phyloP scores from a whole-genome alignment of 2,329 filamentous ascomycete genomes.

The Myriosclerotinia scirpicola region DNA sequence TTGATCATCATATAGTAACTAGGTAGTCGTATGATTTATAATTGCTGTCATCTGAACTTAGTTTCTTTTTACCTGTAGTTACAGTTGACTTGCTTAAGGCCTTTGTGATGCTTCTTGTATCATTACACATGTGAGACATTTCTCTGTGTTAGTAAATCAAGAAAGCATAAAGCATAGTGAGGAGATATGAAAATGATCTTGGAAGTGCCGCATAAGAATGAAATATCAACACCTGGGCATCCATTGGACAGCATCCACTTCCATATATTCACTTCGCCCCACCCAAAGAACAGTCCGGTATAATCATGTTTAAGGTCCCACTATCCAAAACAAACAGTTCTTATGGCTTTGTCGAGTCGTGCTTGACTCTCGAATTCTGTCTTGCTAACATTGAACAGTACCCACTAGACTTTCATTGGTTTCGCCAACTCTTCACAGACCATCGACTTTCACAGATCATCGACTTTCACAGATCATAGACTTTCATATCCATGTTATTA shows the following conservation, averaged over 20 bases:
- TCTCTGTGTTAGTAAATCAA: too few species aligned
- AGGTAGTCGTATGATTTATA: background rate
- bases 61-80: background rate
- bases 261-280: background rate
- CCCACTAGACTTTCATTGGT: background rate
- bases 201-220: background rate
- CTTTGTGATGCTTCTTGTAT: too few species aligned
- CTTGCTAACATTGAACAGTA: background rate
- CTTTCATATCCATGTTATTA: background rate
- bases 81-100: background rate
- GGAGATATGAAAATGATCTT: background rate
- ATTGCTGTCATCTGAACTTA: too few species aligned
- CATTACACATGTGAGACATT: background rate
- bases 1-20: too few species aligned
- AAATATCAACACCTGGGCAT: background rate
- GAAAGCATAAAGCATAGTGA: too few species aligned
- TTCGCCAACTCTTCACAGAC: background rate
- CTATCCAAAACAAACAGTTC: background rate
- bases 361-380: background rate
- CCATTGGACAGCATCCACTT: background rate
- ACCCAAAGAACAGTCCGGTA: background rate
- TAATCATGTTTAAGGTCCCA: background rate
- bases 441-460: background rate
- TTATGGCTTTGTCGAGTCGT: background rate
- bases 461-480: background rate